Conservation (phyloP, 768 basidiomycete species). For the Boletus reticulatus region DNA sequence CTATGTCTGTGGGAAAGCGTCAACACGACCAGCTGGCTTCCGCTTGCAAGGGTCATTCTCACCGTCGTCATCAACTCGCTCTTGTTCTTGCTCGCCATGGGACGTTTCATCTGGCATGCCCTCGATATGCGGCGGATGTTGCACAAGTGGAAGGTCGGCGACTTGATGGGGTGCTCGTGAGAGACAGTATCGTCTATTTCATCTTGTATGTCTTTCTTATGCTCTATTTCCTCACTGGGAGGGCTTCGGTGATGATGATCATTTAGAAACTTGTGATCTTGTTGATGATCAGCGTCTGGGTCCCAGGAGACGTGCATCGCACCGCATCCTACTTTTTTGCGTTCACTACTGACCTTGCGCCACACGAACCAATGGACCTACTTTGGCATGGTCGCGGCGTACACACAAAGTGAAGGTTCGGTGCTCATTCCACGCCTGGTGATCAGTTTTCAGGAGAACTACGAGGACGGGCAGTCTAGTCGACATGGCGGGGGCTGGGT, state of each 20-base stretch:
- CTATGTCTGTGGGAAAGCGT: conserved; percentile 10
- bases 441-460: conserved; percentile 20
- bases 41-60: conserved; percentile 15
- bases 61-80: conserved; percentile 8
- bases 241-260: not conserved
- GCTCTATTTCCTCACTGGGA: not conserved
- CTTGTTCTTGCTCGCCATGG: conserved; percentile 16
- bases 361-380: not conserved
- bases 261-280: conserved; percentile 17
- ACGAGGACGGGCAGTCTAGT: conserved; percentile 1
- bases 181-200: conserved; percentile 20
- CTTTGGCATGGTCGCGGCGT: conserved; percentile 15
- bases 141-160: conserved; percentile 8
- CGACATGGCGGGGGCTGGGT: not conserved
- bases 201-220: conserved; percentile 10
- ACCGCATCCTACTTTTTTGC: too few relatives aligned
- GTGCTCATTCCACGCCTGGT: conserved; percentile 20
- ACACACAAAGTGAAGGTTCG: conserved; percentile 14
- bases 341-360: not conserved
- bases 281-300: conserved; percentile 16
- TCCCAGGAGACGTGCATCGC: conserved; percentile 8
- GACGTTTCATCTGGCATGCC: conserved; percentile 12
- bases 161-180: conserved; percentile 15
- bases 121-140: conserved; percentile 3
- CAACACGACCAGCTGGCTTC: not conserved